A percentile compares a stretch with the other conserved stretches of the same genome.
Evolutionary conservation across 768 basidiomycete species (phyloP).

Genomic region (Leccinellum albellum): DNA sequence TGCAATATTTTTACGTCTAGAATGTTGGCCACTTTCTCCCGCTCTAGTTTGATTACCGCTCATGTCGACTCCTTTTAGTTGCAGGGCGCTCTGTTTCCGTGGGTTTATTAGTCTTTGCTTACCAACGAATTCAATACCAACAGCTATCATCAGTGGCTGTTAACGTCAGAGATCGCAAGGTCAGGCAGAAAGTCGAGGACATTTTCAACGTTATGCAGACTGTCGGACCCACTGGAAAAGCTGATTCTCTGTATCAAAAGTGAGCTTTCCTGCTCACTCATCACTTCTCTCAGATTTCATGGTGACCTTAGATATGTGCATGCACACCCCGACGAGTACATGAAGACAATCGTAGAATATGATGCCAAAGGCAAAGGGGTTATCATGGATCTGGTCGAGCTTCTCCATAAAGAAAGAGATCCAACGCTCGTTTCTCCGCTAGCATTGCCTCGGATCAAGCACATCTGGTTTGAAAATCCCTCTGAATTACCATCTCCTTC

Average conservation of each 20-base stretch:
- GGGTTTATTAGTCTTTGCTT: conserved; percentile 16
- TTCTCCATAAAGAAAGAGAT: conserved; percentile 15
- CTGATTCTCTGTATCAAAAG: conserved; percentile 9
- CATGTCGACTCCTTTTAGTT: conserved; percentile 32
- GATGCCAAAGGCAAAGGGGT: neutral
- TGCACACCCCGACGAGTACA: conserved; percentile 4
- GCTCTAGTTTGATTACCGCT: neutral
- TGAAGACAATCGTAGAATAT: conserved; percentile 12
- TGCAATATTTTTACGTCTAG: conserved; percentile 43
- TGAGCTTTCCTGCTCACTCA: neutral
- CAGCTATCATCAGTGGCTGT: conserved; percentile 16
- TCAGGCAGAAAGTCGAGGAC: conserved; percentile 1
- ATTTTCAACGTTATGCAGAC: conserved; percentile 11
- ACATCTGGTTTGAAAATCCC: conserved; percentile 28
- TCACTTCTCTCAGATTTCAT: neutral
- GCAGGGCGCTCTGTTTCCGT: conserved; percentile 47
- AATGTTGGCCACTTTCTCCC: conserved; percentile 37
- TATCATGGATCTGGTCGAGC: conserved; percentile 21
- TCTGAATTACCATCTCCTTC: conserved; percentile 28
- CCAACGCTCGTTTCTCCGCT: neutral
- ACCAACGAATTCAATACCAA: neutral
- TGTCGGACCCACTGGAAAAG: neutral
- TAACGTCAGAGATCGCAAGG: conserved; percentile 19
- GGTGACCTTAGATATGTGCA: neutral
- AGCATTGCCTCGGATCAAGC: conserved; percentile 19